Conservation (phyloP, 2,329 filamentous ascomycete genomes). For the Fusarium torulosum region DNA sequence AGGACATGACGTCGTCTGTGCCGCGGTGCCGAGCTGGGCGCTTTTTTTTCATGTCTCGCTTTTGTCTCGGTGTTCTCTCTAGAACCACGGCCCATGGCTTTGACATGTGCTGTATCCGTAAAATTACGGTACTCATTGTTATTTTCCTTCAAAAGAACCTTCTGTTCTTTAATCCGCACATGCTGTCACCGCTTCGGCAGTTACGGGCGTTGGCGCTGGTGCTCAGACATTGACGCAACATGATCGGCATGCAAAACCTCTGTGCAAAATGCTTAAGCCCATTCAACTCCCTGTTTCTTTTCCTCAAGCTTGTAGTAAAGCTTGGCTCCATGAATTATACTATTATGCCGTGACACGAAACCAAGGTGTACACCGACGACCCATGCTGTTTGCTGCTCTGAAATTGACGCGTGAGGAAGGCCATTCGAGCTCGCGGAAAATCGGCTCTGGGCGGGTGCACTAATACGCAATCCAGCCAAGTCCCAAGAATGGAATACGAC, state of each 20-base stretch:
- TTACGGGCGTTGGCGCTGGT: slow-evolving; percentile 13
- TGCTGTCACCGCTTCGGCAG: slow-evolving; percentile 33
- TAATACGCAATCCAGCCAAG: slow-evolving; percentile 23
- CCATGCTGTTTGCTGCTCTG: slow-evolving; percentile 20
- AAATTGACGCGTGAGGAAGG: slow-evolving; percentile 5
- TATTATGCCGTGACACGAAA: slow-evolving; percentile 26
- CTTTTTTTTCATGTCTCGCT: slow-evolving; percentile 21
- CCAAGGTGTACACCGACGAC: slow-evolving; percentile 17
- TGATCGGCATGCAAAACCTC: slow-evolving; percentile 30
- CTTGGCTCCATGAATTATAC: slow-evolving; percentile 29
- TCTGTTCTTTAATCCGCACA: not conserved
- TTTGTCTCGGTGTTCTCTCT: slow-evolving; percentile 29
- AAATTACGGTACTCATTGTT: not conserved
- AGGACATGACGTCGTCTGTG: slow-evolving; percentile 47
- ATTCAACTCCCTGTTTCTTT: slow-evolving; percentile 32
- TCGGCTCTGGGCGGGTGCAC: slow-evolving; percentile 30
- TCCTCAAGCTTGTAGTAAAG: slow-evolving; percentile 26
- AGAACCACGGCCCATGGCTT: slow-evolving; percentile 27
- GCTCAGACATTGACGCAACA: slow-evolving; percentile 27
- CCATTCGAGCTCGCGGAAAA: slow-evolving; percentile 33
- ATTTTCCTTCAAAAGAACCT: slow-evolving; percentile 16
- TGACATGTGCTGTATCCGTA: not conserved
- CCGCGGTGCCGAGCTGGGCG: slow-evolving; percentile 45
- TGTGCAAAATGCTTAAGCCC: slow-evolving; percentile 12
- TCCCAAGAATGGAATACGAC: slow-evolving; percentile 18